Base-by-base conservation (phyloP, 148 eudicot genomes). In the Linanthus parryae region DNA sequence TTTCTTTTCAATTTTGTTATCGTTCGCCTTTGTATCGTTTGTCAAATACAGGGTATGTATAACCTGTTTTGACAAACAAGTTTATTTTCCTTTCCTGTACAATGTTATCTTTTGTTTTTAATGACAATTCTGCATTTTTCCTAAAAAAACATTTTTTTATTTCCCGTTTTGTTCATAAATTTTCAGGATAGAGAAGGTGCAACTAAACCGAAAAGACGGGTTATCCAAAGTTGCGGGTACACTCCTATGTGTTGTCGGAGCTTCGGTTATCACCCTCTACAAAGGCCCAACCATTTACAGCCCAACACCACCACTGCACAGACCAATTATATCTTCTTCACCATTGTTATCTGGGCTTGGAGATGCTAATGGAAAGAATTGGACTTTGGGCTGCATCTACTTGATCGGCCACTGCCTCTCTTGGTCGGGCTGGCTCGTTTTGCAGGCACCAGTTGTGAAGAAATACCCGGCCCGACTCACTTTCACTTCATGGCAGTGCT, bases 381-480 rank as follows among this genome's bases (percentile, higher is more conserved):
- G 99, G 99, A 81, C 95, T 3, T 58, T 94, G 59, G 99, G 99
- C 6, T 94, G 99, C 66, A 64, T 94, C 34, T 88, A 54, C 73
- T 68, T 94, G 63, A 94, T 88, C 12, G 99, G 99, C 0, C 99
- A 94, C 61, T 94, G 99, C 63, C 57, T 94, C 52, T 82, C 96
- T 1, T 94, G 99, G 96, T 74, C 99, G 18, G 96, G 71, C 8
- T 94, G 99, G 99, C 92, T 94, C 7, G 99, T 94, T 15, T 64
- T 88, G 16, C 99, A 94, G 58, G 73, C 85, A 3, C 99, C 99
- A 0, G 72, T 94, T 2, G 76, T 94, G 11, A 82, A 94, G 76
- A 88, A 80, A 65, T 94, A 84, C 70, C 99, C 99, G 12, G 99
- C 99, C n/a, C 44, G 92, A 39, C 83, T 88, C 18, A 88, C 99